Percentiles rank a stretch among this genome's conserved stretches.
These are phyloP conservation scores for Botrytis elliptica DNA, from an alignment of 2,329 filamentous ascomycete species.

Conservation along the genomic window DNA sequence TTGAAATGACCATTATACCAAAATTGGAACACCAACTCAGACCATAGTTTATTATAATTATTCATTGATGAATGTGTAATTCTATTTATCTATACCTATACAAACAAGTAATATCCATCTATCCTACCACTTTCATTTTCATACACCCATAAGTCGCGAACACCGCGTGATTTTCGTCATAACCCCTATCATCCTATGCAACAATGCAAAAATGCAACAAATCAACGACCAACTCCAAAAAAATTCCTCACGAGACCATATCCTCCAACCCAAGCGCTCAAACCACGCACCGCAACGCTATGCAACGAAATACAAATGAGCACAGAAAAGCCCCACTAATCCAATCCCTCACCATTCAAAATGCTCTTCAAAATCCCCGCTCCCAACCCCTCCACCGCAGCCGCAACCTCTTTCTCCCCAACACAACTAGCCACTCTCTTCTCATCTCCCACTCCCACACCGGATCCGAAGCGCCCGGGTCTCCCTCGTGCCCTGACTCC, in stretches of 20 bases:
- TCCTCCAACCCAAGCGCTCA: background rate
- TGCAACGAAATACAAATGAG: background rate
- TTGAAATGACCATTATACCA: background rate
- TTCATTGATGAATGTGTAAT: background rate
- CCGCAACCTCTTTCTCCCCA: slow-evolving; percentile 74
- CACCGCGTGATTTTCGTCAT: background rate
- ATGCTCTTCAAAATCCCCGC: slow-evolving; percentile 62
- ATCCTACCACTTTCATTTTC: background rate
- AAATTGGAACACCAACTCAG: background rate
- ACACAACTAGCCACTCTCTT: slow-evolving; percentile 76
- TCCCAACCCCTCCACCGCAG: slow-evolving; percentile 63
- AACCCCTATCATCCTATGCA: background rate
- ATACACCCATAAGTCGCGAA: background rate
- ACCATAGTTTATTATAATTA: background rate
- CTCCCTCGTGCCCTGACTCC: slow-evolving; percentile 68
- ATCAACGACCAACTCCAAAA: background rate
- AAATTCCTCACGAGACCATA: background rate
- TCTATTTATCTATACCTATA: background rate
- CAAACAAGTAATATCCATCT: background rate
- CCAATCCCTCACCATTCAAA: slow-evolving; percentile 48
- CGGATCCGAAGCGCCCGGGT: slow-evolving; percentile 52
- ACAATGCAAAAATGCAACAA: background rate
- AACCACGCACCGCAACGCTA: slow-evolving; percentile 1
- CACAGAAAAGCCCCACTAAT: slow-evolving; percentile 22
- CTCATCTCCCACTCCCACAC: slow-evolving; percentile 63